Evolutionary conservation across 179 eudicot genomes (phyloP).

Genomic region (Carnegiea gigantea): DNA sequence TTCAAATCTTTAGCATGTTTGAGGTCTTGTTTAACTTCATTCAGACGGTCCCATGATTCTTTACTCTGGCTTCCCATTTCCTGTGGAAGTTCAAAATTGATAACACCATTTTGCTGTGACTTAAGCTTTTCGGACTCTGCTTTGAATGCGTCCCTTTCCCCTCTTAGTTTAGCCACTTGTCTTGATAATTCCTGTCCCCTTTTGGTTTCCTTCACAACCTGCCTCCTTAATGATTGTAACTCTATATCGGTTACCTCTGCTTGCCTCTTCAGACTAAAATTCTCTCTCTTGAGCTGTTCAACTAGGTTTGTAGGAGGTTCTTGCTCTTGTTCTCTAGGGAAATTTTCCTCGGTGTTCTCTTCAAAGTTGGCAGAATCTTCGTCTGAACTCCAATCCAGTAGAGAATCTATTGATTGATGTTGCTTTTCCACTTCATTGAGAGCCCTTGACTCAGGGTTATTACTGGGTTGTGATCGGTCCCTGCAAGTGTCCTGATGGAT

Average conservation of each 20-base stretch:
- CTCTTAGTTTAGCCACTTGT: slow-evolving; percentile 47
- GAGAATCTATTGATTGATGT: slow-evolving; percentile 28
- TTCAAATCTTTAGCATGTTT: slow-evolving; percentile 52
- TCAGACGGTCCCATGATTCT: slow-evolving; percentile 32
- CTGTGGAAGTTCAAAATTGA: slow-evolving; percentile 31
- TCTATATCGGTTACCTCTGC: slow-evolving; percentile 75
- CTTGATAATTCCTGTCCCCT: slow-evolving; percentile 66
- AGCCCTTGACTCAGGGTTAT: slow-evolving; percentile 23
- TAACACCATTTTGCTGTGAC: slow-evolving; percentile 19
- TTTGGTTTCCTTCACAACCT: slow-evolving; percentile 70
- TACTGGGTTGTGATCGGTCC: slow-evolving; percentile 25
- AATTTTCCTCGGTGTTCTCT: slow-evolving; percentile 33
- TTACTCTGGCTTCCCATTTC: slow-evolving; percentile 30
- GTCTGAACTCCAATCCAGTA: slow-evolving; percentile 53
- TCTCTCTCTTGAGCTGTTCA: slow-evolving; percentile 49
- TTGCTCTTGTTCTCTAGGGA: slow-evolving; percentile 31
- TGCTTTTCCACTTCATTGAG: slow-evolving; percentile 25
- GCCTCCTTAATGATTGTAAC: slow-evolving; percentile 75
- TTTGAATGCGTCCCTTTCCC: slow-evolving; percentile 60
- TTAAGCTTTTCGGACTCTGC: slow-evolving; percentile 52
- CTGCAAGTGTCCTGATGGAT: slow-evolving; percentile 23
- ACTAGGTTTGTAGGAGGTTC: slow-evolving; percentile 38
- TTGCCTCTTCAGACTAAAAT: slow-evolving; percentile 58
- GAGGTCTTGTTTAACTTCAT: slow-evolving; percentile 48
- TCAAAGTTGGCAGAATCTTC: slow-evolving; percentile 37